Evolutionary conservation across 140 eudicot genomes (phyloP).

Genomic region (Erigeron philadelphicus): DNA sequence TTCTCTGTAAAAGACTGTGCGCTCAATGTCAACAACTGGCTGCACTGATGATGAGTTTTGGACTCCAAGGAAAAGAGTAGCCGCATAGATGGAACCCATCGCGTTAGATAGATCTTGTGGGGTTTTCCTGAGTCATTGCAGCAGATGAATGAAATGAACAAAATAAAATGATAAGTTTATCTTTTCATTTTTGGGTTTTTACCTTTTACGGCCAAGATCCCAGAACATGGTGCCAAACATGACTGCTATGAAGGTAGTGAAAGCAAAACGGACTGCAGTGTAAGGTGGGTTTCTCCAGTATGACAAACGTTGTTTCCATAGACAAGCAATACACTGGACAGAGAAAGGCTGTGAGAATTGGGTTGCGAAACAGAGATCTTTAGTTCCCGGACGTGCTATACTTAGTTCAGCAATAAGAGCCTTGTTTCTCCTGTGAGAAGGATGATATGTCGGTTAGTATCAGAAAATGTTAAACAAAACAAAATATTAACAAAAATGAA

Average conservation of each 20-base stretch:
- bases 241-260: constrained; percentile 58
- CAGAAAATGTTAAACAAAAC: background rate
- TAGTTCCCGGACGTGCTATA: constrained; percentile 50
- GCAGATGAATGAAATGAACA: background rate
- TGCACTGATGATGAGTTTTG: constrained; percentile 67
- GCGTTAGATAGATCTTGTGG: constrained; percentile 55
- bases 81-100: constrained; percentile 76
- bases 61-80: constrained; percentile 66
- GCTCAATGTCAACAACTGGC: constrained; percentile 74
- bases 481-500: too few relatives aligned
- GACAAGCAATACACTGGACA: constrained; percentile 64
- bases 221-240: constrained; percentile 69
- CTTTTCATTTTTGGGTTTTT: background rate
- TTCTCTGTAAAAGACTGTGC: constrained; percentile 85
- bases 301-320: constrained; percentile 80
- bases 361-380: constrained; percentile 54
- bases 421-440: constrained; percentile 63
- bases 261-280: constrained; percentile 67
- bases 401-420: constrained; percentile 59
- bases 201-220: constrained; percentile 73
- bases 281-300: constrained; percentile 84
- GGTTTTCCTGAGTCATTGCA: constrained; percentile 34
- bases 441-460: background rate
- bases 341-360: constrained; percentile 54
- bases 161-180: background rate